Conservation (phyloP, 1,284 basidiomycete genomes). For the Marasmius oreades region DNA sequence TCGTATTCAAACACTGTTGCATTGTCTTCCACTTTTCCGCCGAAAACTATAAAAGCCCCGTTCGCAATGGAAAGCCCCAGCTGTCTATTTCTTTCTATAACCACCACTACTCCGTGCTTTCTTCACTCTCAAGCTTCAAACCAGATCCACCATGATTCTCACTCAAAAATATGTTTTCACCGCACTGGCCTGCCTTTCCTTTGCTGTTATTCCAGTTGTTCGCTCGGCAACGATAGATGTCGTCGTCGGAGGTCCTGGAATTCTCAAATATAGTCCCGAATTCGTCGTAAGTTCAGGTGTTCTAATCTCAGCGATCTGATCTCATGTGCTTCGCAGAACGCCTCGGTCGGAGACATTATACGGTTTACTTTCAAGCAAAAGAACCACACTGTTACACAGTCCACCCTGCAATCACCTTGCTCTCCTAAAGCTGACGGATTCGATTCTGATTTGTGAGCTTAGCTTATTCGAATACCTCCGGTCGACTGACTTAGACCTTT, state of each 20-base stretch:
- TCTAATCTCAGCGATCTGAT: neutral
- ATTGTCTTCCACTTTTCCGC: neutral
- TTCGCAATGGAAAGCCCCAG: neutral
- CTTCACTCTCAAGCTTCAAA: neutral
- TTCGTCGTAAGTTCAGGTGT: slow-evolving; percentile 38
- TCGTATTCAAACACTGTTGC: neutral
- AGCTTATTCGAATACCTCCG: neutral
- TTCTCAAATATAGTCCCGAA: slow-evolving; percentile 40
- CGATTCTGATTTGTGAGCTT: slow-evolving; percentile 54
- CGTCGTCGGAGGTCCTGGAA: slow-evolving; percentile 47
- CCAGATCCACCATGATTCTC: slow-evolving; percentile 7
- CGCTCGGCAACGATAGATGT: slow-evolving; percentile 41
- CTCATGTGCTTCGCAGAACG: slow-evolving; percentile 31
- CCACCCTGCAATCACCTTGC: slow-evolving; percentile 51
- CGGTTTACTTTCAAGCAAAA: slow-evolving; percentile 54
- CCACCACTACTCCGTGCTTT: neutral
- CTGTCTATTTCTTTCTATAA: neutral
- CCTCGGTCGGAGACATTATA: slow-evolving; percentile 47
- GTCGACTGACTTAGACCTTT: slow-evolving; percentile 8
- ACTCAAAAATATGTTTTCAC: slow-evolving; percentile 9
- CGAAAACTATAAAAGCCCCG: neutral
- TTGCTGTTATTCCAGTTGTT: slow-evolving; percentile 22
- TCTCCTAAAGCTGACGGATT: slow-evolving; percentile 39
- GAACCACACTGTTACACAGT: slow-evolving; percentile 65
- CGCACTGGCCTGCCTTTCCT: slow-evolving; percentile 12